Conservation (phyloP, 306 rosid species). For the Phaseolus lunatus region DNA sequence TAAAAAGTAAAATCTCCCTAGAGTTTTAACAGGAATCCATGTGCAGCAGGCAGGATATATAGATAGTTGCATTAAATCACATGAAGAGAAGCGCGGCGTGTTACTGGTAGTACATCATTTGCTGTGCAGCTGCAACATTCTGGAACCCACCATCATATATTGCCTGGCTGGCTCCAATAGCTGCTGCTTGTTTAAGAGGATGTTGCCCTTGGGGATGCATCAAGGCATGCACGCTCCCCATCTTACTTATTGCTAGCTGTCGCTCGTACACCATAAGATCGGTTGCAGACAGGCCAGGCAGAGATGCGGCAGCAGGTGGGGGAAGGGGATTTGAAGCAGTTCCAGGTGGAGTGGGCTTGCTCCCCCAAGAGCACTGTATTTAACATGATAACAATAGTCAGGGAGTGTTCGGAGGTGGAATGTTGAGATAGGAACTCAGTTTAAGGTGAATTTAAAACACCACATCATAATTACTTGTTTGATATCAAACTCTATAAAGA, state of each 20-base stretch:
- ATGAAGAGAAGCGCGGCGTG: constrained; percentile 38
- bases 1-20: constrained; percentile 45
- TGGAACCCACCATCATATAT: constrained; percentile 96
- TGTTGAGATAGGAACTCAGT: not conserved
- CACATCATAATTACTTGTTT: not conserved
- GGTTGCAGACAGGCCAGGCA: constrained; percentile 74
- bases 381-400: constrained; percentile 2
- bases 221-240: constrained; percentile 86
- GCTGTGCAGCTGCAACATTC: constrained; percentile 93
- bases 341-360: constrained; percentile 98
- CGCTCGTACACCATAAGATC: constrained; percentile 83
- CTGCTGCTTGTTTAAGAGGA: constrained; percentile 87
- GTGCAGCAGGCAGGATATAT: constrained; percentile 48
- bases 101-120: constrained; percentile 96
- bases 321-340: constrained; percentile 95
- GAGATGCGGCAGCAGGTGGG: constrained; percentile 76
- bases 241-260: constrained; percentile 92
- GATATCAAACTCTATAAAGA: not conserved
- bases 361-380: constrained; percentile 94
- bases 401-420: not conserved
- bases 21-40: constrained; percentile 53
- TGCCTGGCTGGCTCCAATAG: constrained; percentile 94
- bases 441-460: not conserved
- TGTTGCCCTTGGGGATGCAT: constrained; percentile 89
- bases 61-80: constrained; percentile 38